Conservation (phyloP, 2,329 filamentous ascomycete species). For the Botryotinia convoluta region DNA sequence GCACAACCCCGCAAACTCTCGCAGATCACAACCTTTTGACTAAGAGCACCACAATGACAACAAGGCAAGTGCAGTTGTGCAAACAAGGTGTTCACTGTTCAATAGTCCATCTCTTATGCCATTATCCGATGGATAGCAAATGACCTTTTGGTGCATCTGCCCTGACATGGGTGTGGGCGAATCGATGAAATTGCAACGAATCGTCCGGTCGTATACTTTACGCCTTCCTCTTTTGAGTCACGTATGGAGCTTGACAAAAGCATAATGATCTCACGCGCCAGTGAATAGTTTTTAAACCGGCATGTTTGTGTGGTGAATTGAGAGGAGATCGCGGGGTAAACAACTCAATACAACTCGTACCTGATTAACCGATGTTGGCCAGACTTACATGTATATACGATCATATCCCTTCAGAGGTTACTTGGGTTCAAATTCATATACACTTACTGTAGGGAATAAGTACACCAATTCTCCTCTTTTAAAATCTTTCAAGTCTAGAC, state of each 20-base stretch:
- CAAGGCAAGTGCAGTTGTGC: neutral
- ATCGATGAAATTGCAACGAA: neutral
- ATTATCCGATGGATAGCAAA: neutral
- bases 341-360: neutral
- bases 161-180: neutral
- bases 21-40: neutral
- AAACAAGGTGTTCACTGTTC: neutral
- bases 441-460: neutral
- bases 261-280: constrained; percentile 18
- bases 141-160: neutral
- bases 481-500: neutral
- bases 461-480: neutral
- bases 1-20: constrained; percentile 1
- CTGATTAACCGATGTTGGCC: constrained; percentile 5
- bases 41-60: neutral
- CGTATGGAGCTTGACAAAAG: neutral
- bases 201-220: neutral
- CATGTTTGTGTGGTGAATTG: constrained; percentile 1
- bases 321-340: constrained; percentile 18
- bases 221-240: neutral
- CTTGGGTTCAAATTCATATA: neutral
- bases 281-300: neutral
- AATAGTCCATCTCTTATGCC: neutral
- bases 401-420: neutral
- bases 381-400: constrained; percentile 10